Evolutionary conservation across 768 basidiomycete genomes (phyloP).

Genomic region (Russula griseocarnosa): DNA sequence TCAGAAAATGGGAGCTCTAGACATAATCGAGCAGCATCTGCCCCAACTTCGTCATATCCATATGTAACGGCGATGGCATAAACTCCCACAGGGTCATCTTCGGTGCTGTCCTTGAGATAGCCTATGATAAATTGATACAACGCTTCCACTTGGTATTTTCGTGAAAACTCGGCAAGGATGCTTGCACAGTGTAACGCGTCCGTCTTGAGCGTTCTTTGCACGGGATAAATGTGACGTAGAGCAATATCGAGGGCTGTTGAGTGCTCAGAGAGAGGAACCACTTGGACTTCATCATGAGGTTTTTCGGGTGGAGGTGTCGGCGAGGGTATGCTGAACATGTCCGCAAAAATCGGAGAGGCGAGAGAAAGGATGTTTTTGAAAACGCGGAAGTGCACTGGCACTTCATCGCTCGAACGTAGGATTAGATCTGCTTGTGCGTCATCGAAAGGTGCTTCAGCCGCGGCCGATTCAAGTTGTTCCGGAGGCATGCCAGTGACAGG

Average conservation of each 20-base stretch:
- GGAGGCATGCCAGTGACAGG: neutral
- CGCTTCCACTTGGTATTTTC: constrained; percentile 20
- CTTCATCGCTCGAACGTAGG: constrained; percentile 10
- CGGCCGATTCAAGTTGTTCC: neutral
- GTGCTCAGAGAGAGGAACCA: constrained; percentile 11
- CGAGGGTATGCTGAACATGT: constrained; percentile 19
- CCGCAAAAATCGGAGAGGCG: constrained; percentile 11
- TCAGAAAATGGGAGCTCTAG: constrained; percentile 1
- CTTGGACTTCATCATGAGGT: neutral
- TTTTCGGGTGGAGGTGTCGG: neutral
- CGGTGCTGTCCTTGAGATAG: constrained; percentile 3
- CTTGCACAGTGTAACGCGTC: neutral
- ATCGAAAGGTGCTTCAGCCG: constrained; percentile 16
- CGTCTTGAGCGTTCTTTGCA: neutral
- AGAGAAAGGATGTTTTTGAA: constrained; percentile 19
- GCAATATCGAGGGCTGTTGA: constrained; percentile 12
- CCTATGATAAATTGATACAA: neutral
- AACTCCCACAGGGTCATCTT: constrained; percentile 22
- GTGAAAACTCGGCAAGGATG: constrained; percentile 14
- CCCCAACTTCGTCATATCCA: neutral
- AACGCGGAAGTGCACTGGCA: constrained; percentile 18
- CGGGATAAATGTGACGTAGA: constrained; percentile 24
- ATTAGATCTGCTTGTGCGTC: constrained; percentile 7
- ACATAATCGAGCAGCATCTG: constrained; percentile 2
- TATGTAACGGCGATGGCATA: constrained; percentile 14